Conservation (phyloP, 2,329 filamentous ascomycete species). For the Dendrostoma leiphaemia region DNA sequence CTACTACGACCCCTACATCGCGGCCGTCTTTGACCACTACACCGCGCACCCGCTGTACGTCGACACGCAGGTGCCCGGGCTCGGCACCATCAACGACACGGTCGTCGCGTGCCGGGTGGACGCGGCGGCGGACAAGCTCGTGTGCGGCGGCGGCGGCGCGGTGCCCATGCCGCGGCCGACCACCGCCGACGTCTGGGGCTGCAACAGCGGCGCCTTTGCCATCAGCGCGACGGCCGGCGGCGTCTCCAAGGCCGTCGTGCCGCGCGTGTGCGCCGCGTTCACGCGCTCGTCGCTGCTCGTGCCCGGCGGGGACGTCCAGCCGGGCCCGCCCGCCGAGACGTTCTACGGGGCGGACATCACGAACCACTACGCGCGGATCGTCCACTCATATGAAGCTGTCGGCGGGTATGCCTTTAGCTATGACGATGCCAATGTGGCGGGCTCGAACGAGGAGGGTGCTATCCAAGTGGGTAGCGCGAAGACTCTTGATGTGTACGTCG, state of each 20-base stretch:
- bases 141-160: conserved; percentile 41
- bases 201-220: conserved; percentile 47
- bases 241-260: conserved; percentile 41
- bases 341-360: conserved; percentile 47
- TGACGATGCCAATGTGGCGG: conserved; percentile 60
- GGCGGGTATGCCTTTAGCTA: conserved; percentile 67
- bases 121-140: conserved; percentile 29
- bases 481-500: neutral
- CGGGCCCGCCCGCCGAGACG: conserved; percentile 30
- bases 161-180: conserved; percentile 39
- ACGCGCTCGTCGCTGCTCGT: conserved; percentile 44
- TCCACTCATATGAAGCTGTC: conserved; percentile 60
- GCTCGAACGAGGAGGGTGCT: conserved; percentile 46
- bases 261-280: conserved; percentile 51
- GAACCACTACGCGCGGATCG: conserved; percentile 57
- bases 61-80: conserved; percentile 36
- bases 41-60: conserved; percentile 35
- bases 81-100: conserved; percentile 27
- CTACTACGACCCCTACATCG: conserved; percentile 45
- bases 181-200: conserved; percentile 48
- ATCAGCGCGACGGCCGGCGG: conserved; percentile 33
- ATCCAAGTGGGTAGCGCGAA: conserved; percentile 5
- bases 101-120: conserved; percentile 38
- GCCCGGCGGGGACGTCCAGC: conserved; percentile 45
- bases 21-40: conserved; percentile 46